phyloP scores from a whole-genome alignment of 495 filamentous ascomycete species.

The Bryoglossum gracile region DNA sequence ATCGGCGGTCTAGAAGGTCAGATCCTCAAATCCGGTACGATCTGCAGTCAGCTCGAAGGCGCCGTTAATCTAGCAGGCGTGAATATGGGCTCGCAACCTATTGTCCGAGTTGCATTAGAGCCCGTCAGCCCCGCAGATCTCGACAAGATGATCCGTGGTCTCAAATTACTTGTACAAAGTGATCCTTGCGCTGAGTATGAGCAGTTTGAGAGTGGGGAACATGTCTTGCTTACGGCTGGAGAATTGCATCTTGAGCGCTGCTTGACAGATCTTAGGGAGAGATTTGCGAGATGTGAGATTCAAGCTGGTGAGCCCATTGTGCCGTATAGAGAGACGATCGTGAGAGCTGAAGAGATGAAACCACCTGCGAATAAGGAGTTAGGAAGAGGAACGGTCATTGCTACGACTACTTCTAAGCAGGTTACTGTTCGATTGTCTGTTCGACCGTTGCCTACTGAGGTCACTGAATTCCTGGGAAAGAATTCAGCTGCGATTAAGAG shows the following conservation, averaged over 20 bases:
- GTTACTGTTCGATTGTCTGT: slow-evolving; percentile 73
- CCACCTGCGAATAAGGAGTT: slow-evolving; percentile 78
- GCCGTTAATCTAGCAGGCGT: slow-evolving; percentile 90
- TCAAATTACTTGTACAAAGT: slow-evolving; percentile 84
- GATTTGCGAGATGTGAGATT: slow-evolving; percentile 92
- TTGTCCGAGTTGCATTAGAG: slow-evolving; percentile 91
- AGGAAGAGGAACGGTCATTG: slow-evolving; percentile 73
- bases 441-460: slow-evolving; percentile 64
- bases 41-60: slow-evolving; percentile 83
- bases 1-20: slow-evolving; percentile 86
- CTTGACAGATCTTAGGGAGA: slow-evolving; percentile 84
- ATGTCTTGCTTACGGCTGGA: slow-evolving; percentile 89
- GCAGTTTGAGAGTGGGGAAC: slow-evolving; percentile 85
- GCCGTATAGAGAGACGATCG: slow-evolving; percentile 89
- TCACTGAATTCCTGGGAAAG: slow-evolving; percentile 80
- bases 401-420: slow-evolving; percentile 75
- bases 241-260: slow-evolving; percentile 94
- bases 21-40: slow-evolving; percentile 88
- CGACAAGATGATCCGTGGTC: slow-evolving; percentile 84
- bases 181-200: slow-evolving; percentile 96
- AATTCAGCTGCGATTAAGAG: slow-evolving; percentile 71
- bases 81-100: slow-evolving; percentile 69
- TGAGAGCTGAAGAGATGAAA: slow-evolving; percentile 82
- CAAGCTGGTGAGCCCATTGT: slow-evolving; percentile 92
- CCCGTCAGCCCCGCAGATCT: slow-evolving; percentile 82